Conservation (phyloP, 306 rosid genomes). For the Inga oerstediana region DNA sequence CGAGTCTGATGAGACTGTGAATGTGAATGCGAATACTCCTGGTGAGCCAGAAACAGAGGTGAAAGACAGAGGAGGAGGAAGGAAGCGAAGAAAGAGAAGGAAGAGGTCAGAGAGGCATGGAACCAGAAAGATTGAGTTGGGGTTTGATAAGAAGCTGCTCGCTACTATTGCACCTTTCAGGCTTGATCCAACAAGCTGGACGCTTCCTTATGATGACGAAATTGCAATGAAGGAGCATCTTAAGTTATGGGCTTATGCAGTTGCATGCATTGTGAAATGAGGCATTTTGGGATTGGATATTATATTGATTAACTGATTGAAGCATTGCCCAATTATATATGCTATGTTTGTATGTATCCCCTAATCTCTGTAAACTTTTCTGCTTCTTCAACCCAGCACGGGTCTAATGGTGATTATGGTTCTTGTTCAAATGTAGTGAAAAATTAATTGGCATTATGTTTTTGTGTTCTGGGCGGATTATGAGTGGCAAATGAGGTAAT, state of each 20-base stretch:
- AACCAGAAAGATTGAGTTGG: slow-evolving; percentile 34
- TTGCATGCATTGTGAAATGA: slow-evolving; percentile 63
- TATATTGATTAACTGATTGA: neutral
- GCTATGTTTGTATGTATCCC: neutral
- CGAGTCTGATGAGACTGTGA: slow-evolving; percentile 6
- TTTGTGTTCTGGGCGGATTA: neutral
- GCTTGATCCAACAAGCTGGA: neutral
- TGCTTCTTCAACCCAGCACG: neutral
- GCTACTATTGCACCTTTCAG: too few species aligned
- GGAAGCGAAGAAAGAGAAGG: slow-evolving; percentile 26
- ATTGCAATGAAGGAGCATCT: slow-evolving; percentile 75
- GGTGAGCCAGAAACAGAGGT: slow-evolving; percentile 29
- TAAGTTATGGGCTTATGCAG: slow-evolving; percentile 76
- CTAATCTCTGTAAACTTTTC: neutral
- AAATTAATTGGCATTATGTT: neutral
- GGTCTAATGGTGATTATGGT: neutral
- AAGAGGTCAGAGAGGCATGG: neutral
- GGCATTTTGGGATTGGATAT: neutral
- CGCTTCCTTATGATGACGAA: slow-evolving; percentile 55
- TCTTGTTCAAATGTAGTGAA: neutral
- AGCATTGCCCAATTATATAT: neutral
- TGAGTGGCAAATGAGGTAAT: neutral
- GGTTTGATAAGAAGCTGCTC: neutral
- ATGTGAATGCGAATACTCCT: neutral
- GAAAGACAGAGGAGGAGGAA: slow-evolving; percentile 17